phyloP scores from a whole-genome alignment of 139 green algal genomes.

The Coelastrella sp. region DNA sequence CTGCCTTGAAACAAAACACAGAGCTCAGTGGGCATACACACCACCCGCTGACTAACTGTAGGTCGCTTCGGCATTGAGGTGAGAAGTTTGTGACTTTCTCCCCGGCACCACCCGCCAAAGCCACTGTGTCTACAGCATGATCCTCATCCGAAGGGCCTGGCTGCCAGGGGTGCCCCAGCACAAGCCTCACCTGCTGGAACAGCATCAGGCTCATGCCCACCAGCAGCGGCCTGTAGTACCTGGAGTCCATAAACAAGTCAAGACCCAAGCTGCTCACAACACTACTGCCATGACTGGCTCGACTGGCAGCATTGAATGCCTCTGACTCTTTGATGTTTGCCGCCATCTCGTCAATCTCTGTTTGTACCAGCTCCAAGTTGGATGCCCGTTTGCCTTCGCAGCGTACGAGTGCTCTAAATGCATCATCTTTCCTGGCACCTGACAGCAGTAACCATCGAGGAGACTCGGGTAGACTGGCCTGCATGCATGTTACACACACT shows the following conservation, averaged over 20 bases:
- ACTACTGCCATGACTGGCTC: slow-evolving; percentile 14
- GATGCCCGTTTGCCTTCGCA: slow-evolving; percentile 54
- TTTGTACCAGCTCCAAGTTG: slow-evolving; percentile 43
- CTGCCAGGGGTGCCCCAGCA: background rate
- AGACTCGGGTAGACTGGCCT: slow-evolving; percentile 84
- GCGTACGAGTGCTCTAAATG: slow-evolving; percentile 55
- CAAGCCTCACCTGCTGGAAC: slow-evolving; percentile 77
- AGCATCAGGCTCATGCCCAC: slow-evolving; percentile 84
- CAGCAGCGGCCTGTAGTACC: slow-evolving; percentile 71
- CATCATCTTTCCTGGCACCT: slow-evolving; percentile 46
- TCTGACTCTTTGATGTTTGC: background rate
- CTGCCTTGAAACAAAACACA: no score
- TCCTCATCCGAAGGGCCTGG: background rate
- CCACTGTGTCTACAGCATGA: background rate
- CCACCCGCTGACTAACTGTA: no score
- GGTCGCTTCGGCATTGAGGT: no score
- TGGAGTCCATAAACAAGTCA: slow-evolving; percentile 45
- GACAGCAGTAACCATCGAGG: slow-evolving; percentile 90
- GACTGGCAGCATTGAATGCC: background rate
- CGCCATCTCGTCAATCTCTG: slow-evolving; percentile 57
- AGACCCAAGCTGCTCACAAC: background rate
- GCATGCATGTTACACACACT: background rate
- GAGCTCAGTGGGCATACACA: no score
- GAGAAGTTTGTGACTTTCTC: no score
- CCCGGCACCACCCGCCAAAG: background rate